phyloP scores from a whole-genome alignment of 805 yeast species.

The Hanseniaspora jakobsenii region DNA sequence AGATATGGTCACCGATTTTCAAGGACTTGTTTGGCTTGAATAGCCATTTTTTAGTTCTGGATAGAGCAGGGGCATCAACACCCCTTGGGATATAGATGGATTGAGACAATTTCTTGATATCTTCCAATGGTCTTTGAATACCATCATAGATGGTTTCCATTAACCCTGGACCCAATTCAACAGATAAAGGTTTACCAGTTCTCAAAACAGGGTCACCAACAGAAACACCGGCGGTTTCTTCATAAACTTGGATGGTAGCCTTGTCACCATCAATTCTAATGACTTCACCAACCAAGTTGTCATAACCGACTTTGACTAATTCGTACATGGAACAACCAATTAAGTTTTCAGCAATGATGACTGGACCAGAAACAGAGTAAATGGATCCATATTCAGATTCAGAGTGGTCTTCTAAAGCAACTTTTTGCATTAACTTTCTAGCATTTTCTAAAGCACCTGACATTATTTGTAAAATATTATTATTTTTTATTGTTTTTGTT shows the following conservation, averaged over 20 bases:
- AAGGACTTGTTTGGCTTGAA: constrained; percentile 61
- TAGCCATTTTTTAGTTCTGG: constrained; percentile 70
- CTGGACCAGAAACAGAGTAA: constrained; percentile 96
- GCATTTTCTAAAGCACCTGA: constrained; percentile 97
- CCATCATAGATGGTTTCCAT: constrained; percentile 99
- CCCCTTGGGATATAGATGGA: constrained; percentile 98
- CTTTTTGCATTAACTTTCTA: constrained; percentile 80
- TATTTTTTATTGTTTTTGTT: not conserved
- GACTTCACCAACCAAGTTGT: constrained; percentile 93
- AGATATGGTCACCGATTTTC: constrained; percentile 90
- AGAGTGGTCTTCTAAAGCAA: constrained; percentile 55
- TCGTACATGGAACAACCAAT: constrained; percentile 99
- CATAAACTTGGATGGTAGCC: constrained; percentile 97
- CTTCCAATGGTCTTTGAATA: constrained; percentile 95
- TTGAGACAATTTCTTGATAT: constrained; percentile 75
- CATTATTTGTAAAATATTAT: constrained; percentile 27
- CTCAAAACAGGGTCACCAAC: constrained; percentile 98
- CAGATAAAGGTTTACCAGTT: constrained; percentile 98
- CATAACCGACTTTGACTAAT: constrained; percentile 95
- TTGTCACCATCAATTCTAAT: constrained; percentile 93
- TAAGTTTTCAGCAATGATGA: constrained; percentile 95
- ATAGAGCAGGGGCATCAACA: constrained; percentile 89
- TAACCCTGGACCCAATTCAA: constrained; percentile 97
- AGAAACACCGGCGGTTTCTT: constrained; percentile 98
- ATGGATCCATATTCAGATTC: constrained; percentile 81